Base-by-base conservation (phyloP, 345 rosid genomes). In the Dimocarpus longan region DNA sequence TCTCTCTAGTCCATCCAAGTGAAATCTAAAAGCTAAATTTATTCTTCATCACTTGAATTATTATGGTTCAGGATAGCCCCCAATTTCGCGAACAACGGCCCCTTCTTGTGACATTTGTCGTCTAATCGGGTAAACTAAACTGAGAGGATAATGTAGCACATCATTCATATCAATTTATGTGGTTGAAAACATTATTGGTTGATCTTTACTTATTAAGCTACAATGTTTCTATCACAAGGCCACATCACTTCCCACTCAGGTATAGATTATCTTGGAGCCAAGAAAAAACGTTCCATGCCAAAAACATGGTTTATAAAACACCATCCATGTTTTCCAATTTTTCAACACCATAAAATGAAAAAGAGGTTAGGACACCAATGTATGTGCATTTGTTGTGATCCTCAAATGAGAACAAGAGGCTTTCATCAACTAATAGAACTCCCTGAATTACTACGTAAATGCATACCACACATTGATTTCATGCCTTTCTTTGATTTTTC, bases 391-490 rank as follows among this genome's bases (percentile, higher is more conserved):
- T 75, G 28, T 65, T 64, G 19, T 48, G 64, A 10, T 26, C 9
- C 13, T 10, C 4, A 43, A 26, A 75, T 64, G 32, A 64, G 44
- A 48, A 75, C 78, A 65, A 63, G 6, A 6, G 37, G 70, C 48
- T 44, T 65, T 48, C 63, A 62, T 44, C 4, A 48, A 48, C 71
- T 19, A 11, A 50, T 21, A 65, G 13, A 65, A 37, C 28, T 26
- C 9, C 22, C 52, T 46, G 8, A 46, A 1, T 46, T 39, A 6
- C 2, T 28, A 1, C 26, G 32, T 64, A 26, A 60, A 9, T 8
- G 16, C 69, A 26, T 68, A 66, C 64, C 78, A 66, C 78, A 26
- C 54, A 44, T 64, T 60, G 21, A 48, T 57, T 57, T 18, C 48
- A 10, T n/a, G 50, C 39, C 4, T 13, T 2, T 10, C 4, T n/a